Conservation (phyloP, 345 rosid species). For the Sonneratia caseolaris region DNA sequence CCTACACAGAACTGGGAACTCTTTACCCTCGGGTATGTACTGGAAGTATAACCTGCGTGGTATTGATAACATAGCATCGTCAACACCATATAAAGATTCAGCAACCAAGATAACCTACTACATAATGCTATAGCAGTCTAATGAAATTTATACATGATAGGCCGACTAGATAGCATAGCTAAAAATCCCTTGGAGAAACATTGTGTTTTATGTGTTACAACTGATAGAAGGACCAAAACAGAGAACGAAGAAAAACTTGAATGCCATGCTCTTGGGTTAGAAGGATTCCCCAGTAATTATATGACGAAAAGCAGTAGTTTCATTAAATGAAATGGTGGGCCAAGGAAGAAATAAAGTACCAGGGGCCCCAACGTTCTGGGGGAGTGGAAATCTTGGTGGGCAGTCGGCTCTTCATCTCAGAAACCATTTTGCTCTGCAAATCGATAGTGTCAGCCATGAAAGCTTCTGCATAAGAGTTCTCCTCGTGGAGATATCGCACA, state of each 20-base stretch:
- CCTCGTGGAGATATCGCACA: constrained; percentile 36
- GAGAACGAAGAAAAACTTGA: neutral
- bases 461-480: constrained; percentile 66
- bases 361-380: constrained; percentile 80
- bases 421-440: constrained; percentile 34
- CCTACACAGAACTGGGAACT: constrained; percentile 73
- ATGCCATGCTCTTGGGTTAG: neutral
- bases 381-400: constrained; percentile 55
- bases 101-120: neutral
- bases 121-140: neutral
- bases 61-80: neutral
- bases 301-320: neutral
- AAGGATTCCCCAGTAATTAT: neutral
- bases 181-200: neutral
- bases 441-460: constrained; percentile 67
- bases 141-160: neutral
- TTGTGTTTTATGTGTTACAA: neutral
- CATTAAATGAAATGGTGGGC: neutral
- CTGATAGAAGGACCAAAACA: neutral
- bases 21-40: constrained; percentile 71
- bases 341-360: constrained; percentile 35
- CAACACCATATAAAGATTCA: neutral
- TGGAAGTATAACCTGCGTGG: constrained; percentile 24
- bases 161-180: neutral
- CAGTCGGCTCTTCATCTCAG: constrained; percentile 58